Evolutionary conservation across 1,139 yeast species (phyloP).

Genomic region (Sugiyamaella xylanicola): DNA sequence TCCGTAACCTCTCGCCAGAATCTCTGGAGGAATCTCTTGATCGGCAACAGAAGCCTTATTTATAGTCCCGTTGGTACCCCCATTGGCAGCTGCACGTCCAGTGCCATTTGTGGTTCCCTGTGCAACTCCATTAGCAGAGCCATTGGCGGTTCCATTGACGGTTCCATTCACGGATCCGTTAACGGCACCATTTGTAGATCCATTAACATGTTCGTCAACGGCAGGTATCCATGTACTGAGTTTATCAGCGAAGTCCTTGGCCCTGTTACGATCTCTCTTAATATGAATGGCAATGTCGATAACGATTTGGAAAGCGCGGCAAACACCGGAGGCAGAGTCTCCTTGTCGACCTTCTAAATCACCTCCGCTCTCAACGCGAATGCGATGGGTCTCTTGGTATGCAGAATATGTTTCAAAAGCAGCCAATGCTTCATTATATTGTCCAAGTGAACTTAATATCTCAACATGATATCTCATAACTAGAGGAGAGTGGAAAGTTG

Average conservation of each 20-base stretch:
- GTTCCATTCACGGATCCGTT: not conserved
- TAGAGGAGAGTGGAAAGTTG: constrained; percentile 53
- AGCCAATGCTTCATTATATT: constrained; percentile 44
- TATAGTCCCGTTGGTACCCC: not conserved
- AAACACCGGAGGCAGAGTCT: constrained; percentile 38
- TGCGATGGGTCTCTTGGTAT: constrained; percentile 44
- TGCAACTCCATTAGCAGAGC: not conserved
- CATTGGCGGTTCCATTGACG: not conserved
- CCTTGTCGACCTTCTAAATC: constrained; percentile 28
- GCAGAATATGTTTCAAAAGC: constrained; percentile 50
- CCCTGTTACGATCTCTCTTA: constrained; percentile 26
- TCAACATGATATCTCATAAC: constrained; percentile 46
- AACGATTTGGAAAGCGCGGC: constrained; percentile 34
- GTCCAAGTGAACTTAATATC: constrained; percentile 38
- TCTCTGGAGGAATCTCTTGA: constrained; percentile 13
- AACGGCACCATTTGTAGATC: not conserved
- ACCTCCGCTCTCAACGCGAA: constrained; percentile 37
- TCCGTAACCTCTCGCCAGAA: constrained; percentile 30
- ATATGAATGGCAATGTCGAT: constrained; percentile 25
- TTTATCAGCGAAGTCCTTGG: constrained; percentile 35
- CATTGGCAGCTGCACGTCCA: not conserved
- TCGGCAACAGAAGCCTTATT: not conserved
- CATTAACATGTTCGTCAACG: not conserved
- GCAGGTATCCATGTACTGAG: constrained; percentile 22
- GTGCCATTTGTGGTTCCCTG: not conserved